Conservation (phyloP, 176 grass and related monocot genomes). For the Neostapfia colusana region DNA sequence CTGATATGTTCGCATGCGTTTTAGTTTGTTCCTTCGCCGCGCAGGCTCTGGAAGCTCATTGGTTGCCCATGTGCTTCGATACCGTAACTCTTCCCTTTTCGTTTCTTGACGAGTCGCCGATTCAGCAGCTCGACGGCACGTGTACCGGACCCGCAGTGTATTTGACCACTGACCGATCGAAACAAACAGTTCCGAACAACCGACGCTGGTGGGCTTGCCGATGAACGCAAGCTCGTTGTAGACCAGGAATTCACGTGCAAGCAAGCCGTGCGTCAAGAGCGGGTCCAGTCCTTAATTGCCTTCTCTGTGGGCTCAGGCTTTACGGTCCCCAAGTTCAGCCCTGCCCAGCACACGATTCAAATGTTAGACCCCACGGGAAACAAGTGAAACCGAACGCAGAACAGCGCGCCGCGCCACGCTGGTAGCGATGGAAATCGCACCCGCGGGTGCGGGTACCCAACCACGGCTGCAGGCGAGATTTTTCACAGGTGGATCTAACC, state of each 20-base stretch:
- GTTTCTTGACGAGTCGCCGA: background rate
- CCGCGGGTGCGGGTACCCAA: too few species aligned
- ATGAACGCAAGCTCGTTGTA: slow-evolving; percentile 15
- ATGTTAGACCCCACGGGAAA: background rate
- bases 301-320: background rate
- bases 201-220: background rate
- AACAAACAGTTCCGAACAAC: background rate
- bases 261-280: background rate
- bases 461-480: too few species aligned
- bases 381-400: background rate
- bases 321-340: too few species aligned
- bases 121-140: background rate
- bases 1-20: background rate
- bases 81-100: background rate
- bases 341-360: background rate
- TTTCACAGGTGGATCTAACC: too few species aligned
- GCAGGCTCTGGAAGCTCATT: background rate
- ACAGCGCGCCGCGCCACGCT: background rate
- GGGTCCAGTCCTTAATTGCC: background rate
- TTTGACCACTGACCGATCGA: background rate
- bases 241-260: background rate
- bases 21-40: background rate
- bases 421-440: too few species aligned
- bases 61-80: background rate
- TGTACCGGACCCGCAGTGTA: background rate